These are phyloP conservation scores for Xylaria scruposa DNA, from an alignment of 495 filamentous ascomycete genomes.

Conservation along the genomic window DNA sequence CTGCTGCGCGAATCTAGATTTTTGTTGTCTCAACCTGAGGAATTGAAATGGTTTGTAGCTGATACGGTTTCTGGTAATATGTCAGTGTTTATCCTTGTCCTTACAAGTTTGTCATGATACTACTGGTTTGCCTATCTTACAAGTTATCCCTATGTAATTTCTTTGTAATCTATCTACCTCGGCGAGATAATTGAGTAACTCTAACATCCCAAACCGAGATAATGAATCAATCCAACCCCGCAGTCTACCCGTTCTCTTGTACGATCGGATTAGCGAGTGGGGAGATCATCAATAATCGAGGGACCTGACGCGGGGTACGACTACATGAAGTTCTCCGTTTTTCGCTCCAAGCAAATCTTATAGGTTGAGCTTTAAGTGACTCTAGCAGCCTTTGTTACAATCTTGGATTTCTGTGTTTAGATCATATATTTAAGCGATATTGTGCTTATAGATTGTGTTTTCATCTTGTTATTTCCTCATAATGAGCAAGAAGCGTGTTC, in stretches of 20 bases:
- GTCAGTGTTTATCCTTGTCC: not conserved
- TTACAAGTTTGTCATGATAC: not conserved
- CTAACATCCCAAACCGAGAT: no score
- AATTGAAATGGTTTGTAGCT: not conserved
- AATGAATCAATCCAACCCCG: not conserved
- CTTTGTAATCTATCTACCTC: no score
- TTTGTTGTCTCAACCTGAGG: conserved; percentile 24
- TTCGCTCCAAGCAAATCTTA: not conserved
- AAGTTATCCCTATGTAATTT: no score
- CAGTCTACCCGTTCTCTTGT: not conserved
- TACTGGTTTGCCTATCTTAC: no score
- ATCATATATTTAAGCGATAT: not conserved
- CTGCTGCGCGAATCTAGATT: conserved; percentile 28
- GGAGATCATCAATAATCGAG: not conserved
- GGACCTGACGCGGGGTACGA: not conserved
- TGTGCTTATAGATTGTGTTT: not conserved
- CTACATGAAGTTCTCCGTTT: not conserved
- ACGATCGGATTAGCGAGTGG: not conserved
- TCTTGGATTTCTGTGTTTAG: no score
- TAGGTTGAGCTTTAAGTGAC: not conserved
- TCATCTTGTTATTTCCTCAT: not conserved
- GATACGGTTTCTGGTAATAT: conserved; percentile 27
- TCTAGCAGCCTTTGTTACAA: not conserved
- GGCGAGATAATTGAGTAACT: no score
- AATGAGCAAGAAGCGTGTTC: conserved; percentile 67